Conservation (phyloP, 2,329 filamentous ascomycete genomes). For the Penicillium sp. region DNA sequence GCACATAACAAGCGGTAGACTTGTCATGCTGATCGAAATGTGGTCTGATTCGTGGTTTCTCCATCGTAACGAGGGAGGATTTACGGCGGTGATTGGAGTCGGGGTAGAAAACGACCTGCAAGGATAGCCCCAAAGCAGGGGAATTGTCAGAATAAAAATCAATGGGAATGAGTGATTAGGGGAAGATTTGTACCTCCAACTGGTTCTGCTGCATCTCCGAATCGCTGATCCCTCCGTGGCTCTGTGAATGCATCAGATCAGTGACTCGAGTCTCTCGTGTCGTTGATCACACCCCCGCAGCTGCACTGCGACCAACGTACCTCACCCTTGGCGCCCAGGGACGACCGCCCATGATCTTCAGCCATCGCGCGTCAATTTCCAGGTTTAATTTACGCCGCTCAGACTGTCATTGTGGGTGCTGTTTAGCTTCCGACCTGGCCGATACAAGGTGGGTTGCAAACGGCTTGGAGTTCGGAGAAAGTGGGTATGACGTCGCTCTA, state of each 20-base stretch:
- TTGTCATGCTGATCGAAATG: conserved; percentile 43
- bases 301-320: conserved; percentile 27
- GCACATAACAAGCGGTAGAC: conserved; percentile 66
- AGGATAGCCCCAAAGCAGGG: conserved; percentile 4
- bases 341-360: conserved; percentile 12
- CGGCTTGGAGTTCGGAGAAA: conserved; percentile 15
- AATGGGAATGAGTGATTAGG: background rate
- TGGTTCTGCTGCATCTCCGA: conserved; percentile 42
- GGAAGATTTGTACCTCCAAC: conserved; percentile 40
- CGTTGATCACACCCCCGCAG: conserved; percentile 1
- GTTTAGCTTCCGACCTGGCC: conserved; percentile 11
- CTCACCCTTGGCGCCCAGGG: conserved; percentile 20
- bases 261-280: conserved; percentile 11
- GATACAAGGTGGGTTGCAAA: conserved; percentile 23
- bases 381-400: conserved; percentile 10
- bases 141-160: background rate
- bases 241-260: conserved; percentile 32
- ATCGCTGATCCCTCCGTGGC: conserved; percentile 43
- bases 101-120: conserved; percentile 63
- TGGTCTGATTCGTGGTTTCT: conserved; percentile 47
- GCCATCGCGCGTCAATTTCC: conserved; percentile 24
- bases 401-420: conserved; percentile 24
- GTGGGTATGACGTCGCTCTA: conserved; percentile 39
- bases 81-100: conserved; percentile 62
- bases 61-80: conserved; percentile 61